A percentile compares a stretch with the other conserved stretches of the same genome.
Evolutionary conservation across 2,329 filamentous ascomycete genomes (phyloP).

Genomic region (Thielaviopsis ethacetica): DNA sequence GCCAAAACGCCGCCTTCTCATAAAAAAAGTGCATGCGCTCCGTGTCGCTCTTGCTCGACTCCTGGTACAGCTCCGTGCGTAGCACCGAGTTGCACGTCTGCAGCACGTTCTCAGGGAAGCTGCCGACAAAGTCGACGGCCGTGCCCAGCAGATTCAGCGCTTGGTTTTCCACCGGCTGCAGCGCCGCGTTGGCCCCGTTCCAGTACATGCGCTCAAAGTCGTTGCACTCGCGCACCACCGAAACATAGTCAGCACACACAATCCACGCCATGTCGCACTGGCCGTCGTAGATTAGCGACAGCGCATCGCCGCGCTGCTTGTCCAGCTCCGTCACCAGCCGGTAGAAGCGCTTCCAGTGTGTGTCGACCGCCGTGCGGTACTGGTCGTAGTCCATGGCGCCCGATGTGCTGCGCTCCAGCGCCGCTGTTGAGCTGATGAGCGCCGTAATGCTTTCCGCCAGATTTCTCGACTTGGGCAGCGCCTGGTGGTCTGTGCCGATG

Average conservation of each 20-base stretch:
- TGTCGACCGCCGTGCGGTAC: conserved; percentile 57
- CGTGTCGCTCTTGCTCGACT: conserved; percentile 50
- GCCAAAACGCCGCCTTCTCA: conserved; percentile 60
- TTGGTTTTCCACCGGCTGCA: conserved; percentile 36
- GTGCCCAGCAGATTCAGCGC: conserved; percentile 50
- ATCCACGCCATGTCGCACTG: conserved; percentile 64
- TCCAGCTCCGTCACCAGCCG: conserved; percentile 74
- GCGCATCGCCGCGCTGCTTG: conserved; percentile 64
- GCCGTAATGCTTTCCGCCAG: conserved; percentile 63
- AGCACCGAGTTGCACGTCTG: conserved; percentile 52
- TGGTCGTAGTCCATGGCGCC: conserved; percentile 58
- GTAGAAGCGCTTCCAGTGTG: conserved; percentile 83
- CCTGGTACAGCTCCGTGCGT: conserved; percentile 57
- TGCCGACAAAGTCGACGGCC: conserved; percentile 52
- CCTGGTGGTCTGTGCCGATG: conserved; percentile 25
- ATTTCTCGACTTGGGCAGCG: conserved; percentile 32
- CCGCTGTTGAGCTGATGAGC: conserved; percentile 52
- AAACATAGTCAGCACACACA: conserved; percentile 65
- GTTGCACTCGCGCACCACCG: conserved; percentile 65
- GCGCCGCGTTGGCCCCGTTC: conserved; percentile 20
- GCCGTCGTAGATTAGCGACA: conserved; percentile 61
- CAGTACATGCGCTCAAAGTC: conserved; percentile 53
- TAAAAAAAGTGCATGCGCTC: conserved; percentile 67
- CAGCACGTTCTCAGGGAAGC: conserved; percentile 52
- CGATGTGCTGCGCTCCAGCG: conserved; percentile 42